A percentile compares a stretch with the other conserved stretches of the same genome.
Conservation (phyloP, 2,329 filamentous ascomycete genomes). For the Whalleya microplaca region DNA sequence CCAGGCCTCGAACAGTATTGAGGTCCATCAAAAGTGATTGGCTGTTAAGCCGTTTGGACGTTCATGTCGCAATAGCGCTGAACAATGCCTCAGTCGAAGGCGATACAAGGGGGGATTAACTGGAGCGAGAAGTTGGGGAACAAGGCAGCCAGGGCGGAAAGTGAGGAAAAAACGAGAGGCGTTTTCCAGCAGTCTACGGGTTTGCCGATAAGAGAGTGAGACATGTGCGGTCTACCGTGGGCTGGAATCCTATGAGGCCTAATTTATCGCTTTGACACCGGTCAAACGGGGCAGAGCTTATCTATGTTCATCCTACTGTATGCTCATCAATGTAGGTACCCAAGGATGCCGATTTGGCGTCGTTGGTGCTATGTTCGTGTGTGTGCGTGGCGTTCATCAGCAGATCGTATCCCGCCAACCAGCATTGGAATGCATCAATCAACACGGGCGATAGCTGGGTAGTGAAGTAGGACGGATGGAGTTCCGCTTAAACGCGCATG, state of each 20-base stretch:
- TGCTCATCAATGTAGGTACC: slow-evolving; percentile 8
- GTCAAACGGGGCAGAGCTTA: slow-evolving; percentile 7
- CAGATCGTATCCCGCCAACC: slow-evolving; percentile 8
- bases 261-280: slow-evolving; percentile 1
- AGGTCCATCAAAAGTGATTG: slow-evolving; percentile 29
- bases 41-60: slow-evolving; percentile 25
- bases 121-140: not conserved
- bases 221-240: slow-evolving; percentile 10
- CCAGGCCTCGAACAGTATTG: slow-evolving; percentile 34
- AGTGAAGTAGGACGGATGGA: too few relatives aligned
- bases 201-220: slow-evolving; percentile 2
- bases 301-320: slow-evolving; percentile 13
- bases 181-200: not conserved
- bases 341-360: not conserved
- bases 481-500: too few relatives aligned
- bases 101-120: not conserved
- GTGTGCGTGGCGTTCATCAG: slow-evolving; percentile 16
- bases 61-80: slow-evolving; percentile 8
- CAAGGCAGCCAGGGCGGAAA: not conserved
- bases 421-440: slow-evolving; percentile 2
- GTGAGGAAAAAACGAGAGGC: not conserved
- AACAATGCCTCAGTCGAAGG: not conserved
- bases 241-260: not conserved
- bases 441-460: too few relatives aligned
- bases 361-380: not conserved